Percentiles rank a stretch among this genome's conserved stretches.
Conservation (phyloP, 2,329 filamentous ascomycete genomes). For the Cladorrhinum sp. region DNA sequence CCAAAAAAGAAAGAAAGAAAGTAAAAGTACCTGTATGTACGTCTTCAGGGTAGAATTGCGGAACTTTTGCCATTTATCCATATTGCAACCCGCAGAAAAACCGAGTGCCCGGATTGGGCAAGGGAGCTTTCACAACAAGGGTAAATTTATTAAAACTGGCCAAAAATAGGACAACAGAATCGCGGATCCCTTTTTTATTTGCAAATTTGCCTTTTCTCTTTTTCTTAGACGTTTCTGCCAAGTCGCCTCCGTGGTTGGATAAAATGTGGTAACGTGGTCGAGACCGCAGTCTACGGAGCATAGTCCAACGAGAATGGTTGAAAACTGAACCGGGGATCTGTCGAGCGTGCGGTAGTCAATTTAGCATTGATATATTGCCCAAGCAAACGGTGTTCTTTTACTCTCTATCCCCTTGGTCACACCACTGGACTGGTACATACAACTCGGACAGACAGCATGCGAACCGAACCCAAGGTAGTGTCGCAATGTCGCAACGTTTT, state of each 20-base stretch:
- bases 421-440: constrained; percentile 2
- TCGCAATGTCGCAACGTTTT: not conserved
- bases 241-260: not conserved
- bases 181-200: too few species aligned
- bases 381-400: not conserved
- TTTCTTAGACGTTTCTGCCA: not conserved
- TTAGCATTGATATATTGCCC: constrained; percentile 15
- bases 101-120: constrained; percentile 28
- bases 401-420: constrained; percentile 7
- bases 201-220: too few species aligned
- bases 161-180: constrained; percentile 24
- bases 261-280: too few species aligned
- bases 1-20: too few species aligned
- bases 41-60: too few species aligned
- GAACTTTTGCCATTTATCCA: constrained; percentile 30
- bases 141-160: too few species aligned
- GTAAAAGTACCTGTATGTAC: too few species aligned
- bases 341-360: constrained; percentile 16
- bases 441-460: not conserved
- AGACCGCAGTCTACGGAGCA: constrained; percentile 10
- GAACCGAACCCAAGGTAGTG: not conserved
- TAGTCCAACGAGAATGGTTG: constrained; percentile 5
- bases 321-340: not conserved
- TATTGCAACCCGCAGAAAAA: constrained; percentile 25
- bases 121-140: constrained; percentile 4